A percentile compares a stretch with the other conserved stretches of the same genome.
Evolutionary conservation across 345 rosid species (phyloP).

Genomic region (Cochlearia excelsa): DNA sequence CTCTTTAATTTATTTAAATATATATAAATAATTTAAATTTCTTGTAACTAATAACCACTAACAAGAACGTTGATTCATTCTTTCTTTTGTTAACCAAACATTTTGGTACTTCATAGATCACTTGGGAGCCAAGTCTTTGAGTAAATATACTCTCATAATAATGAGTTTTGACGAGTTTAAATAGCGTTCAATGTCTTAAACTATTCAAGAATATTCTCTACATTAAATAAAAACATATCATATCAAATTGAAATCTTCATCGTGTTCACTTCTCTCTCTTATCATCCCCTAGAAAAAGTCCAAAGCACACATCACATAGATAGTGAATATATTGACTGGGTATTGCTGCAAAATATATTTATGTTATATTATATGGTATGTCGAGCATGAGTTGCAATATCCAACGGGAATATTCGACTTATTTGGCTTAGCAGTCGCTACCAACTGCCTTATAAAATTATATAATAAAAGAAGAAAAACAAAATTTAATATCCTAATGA

Average conservation of each 20-base stretch:
- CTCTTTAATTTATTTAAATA: background rate
- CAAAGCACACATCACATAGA: slow-evolving; percentile 1
- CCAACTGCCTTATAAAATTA: slow-evolving; percentile 26
- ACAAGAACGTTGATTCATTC: slow-evolving; percentile 4
- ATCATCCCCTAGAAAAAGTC: slow-evolving; percentile 1
- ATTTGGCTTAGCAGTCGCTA: slow-evolving; percentile 25
- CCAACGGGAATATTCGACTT: slow-evolving; percentile 34
- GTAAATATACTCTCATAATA: background rate
- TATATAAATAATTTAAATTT: slow-evolving; percentile 1
- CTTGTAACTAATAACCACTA: slow-evolving; percentile 18
- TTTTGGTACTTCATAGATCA: slow-evolving; percentile 10
- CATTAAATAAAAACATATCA: background rate
- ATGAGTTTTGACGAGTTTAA: background rate
- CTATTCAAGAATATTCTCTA: slow-evolving; percentile 13
- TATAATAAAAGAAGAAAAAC: background rate
- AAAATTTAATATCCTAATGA: slow-evolving; percentile 3
- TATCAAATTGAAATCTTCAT: slow-evolving; percentile 15
- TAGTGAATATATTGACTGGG: background rate
- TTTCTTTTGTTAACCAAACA: slow-evolving; percentile 9
- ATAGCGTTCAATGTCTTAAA: slow-evolving; percentile 3
- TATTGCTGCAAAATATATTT: background rate
- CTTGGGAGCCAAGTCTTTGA: background rate
- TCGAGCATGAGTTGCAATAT: slow-evolving; percentile 34
- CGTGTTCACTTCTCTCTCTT: slow-evolving; percentile 29
- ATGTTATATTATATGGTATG: slow-evolving; percentile 12